phyloP scores from a whole-genome alignment of 2,329 filamentous ascomycete species.

The Aureobasidium sp. region DNA sequence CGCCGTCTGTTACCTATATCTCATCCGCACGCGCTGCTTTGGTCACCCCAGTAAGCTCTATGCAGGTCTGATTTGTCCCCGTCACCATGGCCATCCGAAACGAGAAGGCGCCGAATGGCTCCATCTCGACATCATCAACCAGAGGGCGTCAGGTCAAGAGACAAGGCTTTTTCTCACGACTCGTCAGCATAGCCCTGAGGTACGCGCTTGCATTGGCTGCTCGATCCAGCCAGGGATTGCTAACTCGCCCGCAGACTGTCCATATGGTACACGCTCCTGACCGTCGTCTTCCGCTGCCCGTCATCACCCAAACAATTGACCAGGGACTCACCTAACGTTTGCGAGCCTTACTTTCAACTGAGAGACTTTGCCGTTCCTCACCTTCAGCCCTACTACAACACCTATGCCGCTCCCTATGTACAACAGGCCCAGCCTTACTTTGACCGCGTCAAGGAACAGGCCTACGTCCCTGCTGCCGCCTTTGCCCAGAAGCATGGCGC shows the following conservation, averaged over 20 bases:
- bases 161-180: conserved; percentile 15
- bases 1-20: not conserved
- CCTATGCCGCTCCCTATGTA: conserved; percentile 78
- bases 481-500: conserved; percentile 66
- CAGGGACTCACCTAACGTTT: conserved; percentile 66
- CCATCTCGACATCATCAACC: not conserved
- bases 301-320: conserved; percentile 59
- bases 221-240: not conserved
- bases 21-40: not conserved
- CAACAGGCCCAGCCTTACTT: conserved; percentile 68
- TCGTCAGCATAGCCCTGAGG: conserved; percentile 15
- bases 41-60: not conserved
- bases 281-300: conserved; percentile 76
- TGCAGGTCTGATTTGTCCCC: not conserved
- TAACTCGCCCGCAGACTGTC: conserved; percentile 46
- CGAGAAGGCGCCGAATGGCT: conserved; percentile 16
- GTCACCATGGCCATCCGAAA: conserved; percentile 16
- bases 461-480: conserved; percentile 62
- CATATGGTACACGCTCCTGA: conserved; percentile 81
- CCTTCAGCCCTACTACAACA: conserved; percentile 75
- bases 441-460: conserved; percentile 47
- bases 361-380: conserved; percentile 65
- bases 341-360: conserved; percentile 69
- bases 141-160: conserved; percentile 6
- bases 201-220: not conserved